Base-by-base conservation (phyloP, 2,329 filamentous ascomycete genomes). In the Penicillium concentricum region DNA sequence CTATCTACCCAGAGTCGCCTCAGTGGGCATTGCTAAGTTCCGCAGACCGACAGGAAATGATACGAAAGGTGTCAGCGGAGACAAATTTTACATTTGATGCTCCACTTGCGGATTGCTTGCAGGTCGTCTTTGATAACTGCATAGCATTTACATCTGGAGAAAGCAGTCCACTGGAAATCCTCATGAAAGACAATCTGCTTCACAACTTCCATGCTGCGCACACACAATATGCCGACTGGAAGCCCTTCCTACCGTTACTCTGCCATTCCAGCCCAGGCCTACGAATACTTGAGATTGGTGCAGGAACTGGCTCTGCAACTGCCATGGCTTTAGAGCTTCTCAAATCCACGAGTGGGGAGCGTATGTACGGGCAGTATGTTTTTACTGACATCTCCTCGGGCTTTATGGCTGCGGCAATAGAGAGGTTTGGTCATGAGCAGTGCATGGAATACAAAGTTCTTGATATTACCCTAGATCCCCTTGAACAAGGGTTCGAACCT, bases 351-450 rank as follows among this genome's bases (percentile, higher is more conserved):
- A 44, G 37, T 6, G 43, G n/a, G 9, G 24, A 10, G 10, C 53
- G 44, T 5, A 41, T 52, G 20, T 65, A 59, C 24, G 50, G 55
- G 0, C 32, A 50, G 15, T 65, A 62, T 28, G 18, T 53, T 22
- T 63, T 62, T 32, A 63, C 61, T n/a, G 62, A 65, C 42, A 59
- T 62, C 8, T 61, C 59, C 1, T 50, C 55, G 0, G 57, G 51
- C 0, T 62, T 59, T 16, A 52, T 59, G 15, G 12, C 20, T 1
- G 12, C 55, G 1, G 61, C 61, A 3, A 34, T 13, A 6, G 53
- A 56, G 24, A 18, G 26, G 34, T 56, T 56, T 12, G 2, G 20
- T 10, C 5, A 45, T 24, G 39, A 56, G 24, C 32, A 45, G 5
- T 26, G 34, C 9, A 51, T 56, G 16, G 47, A 51, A 12, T 56